These are phyloP conservation scores for Acanthamoeba healyi DNA, from an alignment of 208 protist species.

Conservation along the genomic window DNA sequence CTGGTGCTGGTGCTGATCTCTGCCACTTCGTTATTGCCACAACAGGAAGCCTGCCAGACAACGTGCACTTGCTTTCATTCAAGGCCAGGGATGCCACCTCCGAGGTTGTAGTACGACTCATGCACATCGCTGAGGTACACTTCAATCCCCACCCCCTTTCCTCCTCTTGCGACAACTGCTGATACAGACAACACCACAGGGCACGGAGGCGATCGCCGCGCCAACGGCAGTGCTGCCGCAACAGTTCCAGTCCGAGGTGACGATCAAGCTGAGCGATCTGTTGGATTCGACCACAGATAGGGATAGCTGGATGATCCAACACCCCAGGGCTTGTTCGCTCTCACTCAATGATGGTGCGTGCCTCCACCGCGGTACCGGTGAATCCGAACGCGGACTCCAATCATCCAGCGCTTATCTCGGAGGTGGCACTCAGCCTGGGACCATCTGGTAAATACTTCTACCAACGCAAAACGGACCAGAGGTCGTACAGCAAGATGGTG, in stretches of 20 bases:
- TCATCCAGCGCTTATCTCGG: no score
- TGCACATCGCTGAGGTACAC: constrained; percentile 49
- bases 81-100: constrained; percentile 34
- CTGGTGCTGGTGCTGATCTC: background rate
- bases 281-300: background rate
- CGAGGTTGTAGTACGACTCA: constrained; percentile 31
- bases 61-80: constrained; percentile 55
- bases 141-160: background rate
- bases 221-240: background rate
- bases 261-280: background rate
- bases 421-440: background rate
- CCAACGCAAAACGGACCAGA: constrained; percentile 19
- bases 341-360: background rate
- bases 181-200: no score
- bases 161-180: no score
- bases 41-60: background rate
- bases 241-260: background rate
- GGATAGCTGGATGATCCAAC: background rate
- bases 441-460: constrained; percentile 17
- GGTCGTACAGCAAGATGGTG: constrained; percentile 53
- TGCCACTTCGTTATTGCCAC: no score
- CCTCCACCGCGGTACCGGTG: no score
- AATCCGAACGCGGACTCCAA: no score
- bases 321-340: background rate
- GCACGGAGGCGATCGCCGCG: background rate